Evolutionary conservation across 2,329 filamentous ascomycete species (phyloP).

Genomic region (Triangularia setosa): DNA sequence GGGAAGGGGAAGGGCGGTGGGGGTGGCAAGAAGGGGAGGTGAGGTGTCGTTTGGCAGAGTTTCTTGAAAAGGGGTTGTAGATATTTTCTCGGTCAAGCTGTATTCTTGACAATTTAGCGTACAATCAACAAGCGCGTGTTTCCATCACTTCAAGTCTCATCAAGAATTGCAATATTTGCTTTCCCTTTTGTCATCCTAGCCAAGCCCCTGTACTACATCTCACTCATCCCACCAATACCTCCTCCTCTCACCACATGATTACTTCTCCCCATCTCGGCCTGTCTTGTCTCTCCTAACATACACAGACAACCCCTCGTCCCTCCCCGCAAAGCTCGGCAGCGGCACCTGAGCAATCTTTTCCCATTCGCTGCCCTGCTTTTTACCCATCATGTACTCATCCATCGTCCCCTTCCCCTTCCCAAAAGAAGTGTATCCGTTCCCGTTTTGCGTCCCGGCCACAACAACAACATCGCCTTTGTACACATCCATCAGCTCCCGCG

Average conservation of each 20-base stretch:
- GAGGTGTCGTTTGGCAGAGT: background rate
- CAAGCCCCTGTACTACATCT: no score
- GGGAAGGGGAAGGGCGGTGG: conserved; percentile 24
- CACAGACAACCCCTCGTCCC: conserved; percentile 71
- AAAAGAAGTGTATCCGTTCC: conserved; percentile 71
- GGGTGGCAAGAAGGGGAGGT: conserved; percentile 12
- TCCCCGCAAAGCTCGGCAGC: conserved; percentile 70
- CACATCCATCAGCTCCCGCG: conserved; percentile 54
- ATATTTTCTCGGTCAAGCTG: background rate
- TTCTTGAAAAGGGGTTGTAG: background rate
- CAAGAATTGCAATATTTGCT: no score
- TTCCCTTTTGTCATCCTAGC: no score
- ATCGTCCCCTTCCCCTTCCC: conserved; percentile 54
- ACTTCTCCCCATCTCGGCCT: background rate
- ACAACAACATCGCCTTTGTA: conserved; percentile 63
- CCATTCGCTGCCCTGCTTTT: conserved; percentile 51
- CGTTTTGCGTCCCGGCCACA: conserved; percentile 72
- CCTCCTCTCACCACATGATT: background rate
- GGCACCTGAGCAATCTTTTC: conserved; percentile 60
- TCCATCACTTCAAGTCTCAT: background rate
- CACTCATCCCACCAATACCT: background rate
- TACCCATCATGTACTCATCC: conserved; percentile 63
- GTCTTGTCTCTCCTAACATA: conserved; percentile 50
- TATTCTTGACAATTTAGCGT: background rate
- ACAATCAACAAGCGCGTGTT: background rate